Percentiles rank a stretch among this genome's conserved stretches.
phyloP scores from a whole-genome alignment of 371 early-diverging fungal species.

The Actinomortierella wolfii region DNA sequence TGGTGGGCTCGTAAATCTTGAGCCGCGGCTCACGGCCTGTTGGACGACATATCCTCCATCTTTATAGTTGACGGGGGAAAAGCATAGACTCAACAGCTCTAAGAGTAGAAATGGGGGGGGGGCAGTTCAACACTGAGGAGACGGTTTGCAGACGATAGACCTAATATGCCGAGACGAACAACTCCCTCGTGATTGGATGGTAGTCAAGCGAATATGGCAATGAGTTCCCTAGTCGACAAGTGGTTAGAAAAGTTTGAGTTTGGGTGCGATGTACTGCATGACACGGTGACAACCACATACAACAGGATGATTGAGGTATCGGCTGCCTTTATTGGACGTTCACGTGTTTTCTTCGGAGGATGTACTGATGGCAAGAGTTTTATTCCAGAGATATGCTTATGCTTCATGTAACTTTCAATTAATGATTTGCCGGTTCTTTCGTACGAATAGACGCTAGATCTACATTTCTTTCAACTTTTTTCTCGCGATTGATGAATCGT shows the following conservation, averaged over 20 bases:
- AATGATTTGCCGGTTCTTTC: no score
- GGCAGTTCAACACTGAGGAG: constrained; percentile 6
- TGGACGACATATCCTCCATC: constrained; percentile 3
- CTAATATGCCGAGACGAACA: constrained; percentile 8
- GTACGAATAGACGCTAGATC: no score
- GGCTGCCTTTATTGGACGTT: constrained; percentile 1
- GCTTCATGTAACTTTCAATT: no score
- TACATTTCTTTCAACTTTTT: no score
- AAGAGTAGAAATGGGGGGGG: constrained; percentile 6
- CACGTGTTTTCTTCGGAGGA: constrained; percentile 5
- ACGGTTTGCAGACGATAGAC: constrained; percentile 1
- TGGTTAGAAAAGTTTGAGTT: constrained; percentile 4
- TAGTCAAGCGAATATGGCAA: constrained; percentile 1
- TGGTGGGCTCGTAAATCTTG: constrained; percentile 9
- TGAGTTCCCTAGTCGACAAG: constrained; percentile 7
- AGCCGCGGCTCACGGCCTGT: constrained; percentile 2
- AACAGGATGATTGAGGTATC: constrained; percentile 10
- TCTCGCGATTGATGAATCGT: no score
- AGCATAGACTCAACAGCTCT: constrained; percentile 7
- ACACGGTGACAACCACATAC: constrained; percentile 2
- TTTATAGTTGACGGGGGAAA: constrained; percentile 9
- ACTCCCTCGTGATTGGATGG: constrained; percentile 7
- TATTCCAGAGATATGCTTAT: no score
- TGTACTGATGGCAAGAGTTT: constrained; percentile 8
- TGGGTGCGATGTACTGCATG: constrained; percentile 9